A percentile compares a stretch with the other conserved stretches of the same genome.
These are phyloP conservation scores for Lipomyces orientalis DNA, from an alignment of 805 yeast genomes.

Conservation along the genomic window DNA sequence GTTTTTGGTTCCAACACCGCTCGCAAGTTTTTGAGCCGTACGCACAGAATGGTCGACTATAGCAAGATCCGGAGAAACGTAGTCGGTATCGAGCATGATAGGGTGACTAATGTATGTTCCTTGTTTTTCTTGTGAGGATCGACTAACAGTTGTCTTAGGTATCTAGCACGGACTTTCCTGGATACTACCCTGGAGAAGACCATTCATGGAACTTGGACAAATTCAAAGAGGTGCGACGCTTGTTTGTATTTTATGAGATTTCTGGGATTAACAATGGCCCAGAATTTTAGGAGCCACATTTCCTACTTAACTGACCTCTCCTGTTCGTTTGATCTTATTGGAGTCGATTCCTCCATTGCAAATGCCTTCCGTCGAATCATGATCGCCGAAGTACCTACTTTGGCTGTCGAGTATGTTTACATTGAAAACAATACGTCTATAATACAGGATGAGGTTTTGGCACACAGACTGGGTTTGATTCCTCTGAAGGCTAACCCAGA, in stretches of 20 bases:
- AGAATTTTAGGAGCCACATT: conserved; percentile 65
- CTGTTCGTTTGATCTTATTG: conserved; percentile 85
- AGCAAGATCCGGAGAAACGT: conserved; percentile 51
- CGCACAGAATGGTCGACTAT: conserved; percentile 14
- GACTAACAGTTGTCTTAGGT: conserved; percentile 44
- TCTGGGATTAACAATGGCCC: neutral
- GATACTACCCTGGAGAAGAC: conserved; percentile 68
- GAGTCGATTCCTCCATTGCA: conserved; percentile 89
- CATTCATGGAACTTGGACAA: conserved; percentile 82
- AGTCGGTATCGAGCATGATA: conserved; percentile 85
- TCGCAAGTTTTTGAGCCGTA: neutral
- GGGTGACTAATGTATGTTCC: conserved; percentile 72
- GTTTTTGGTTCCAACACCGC: neutral
- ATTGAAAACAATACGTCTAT: conserved; percentile 94
- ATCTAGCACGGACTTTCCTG: conserved; percentile 90
- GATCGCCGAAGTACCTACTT: conserved; percentile 96
- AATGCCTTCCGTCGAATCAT: conserved; percentile 96
- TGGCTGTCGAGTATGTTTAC: conserved; percentile 91
- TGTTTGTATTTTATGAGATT: neutral
- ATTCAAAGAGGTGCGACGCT: conserved; percentile 57
- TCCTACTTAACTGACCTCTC: conserved; percentile 61
- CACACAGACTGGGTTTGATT: conserved; percentile 91
- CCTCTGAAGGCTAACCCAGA: conserved; percentile 95
- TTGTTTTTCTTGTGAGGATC: neutral
- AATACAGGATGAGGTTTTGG: conserved; percentile 94